Base-by-base conservation (phyloP, 2,329 filamentous ascomycete genomes). In the Fusarium multiceps region DNA sequence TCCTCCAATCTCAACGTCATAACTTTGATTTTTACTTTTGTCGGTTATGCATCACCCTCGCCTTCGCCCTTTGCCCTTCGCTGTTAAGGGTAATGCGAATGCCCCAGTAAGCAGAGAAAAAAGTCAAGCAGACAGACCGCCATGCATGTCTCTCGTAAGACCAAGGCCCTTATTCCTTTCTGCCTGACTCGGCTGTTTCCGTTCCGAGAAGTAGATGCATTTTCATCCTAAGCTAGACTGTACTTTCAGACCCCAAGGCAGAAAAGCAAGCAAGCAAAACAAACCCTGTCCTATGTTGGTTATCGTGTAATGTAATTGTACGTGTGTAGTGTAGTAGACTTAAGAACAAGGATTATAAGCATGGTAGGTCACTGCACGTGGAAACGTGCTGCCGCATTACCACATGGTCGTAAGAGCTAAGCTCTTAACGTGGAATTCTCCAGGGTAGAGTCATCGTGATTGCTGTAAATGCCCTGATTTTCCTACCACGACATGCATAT, bases 1-100 rank as follows among this genome's bases (percentile, higher is more conserved):
- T 34, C 30, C 42, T 41, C 57, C 20, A 56, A 34, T 56, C 67
- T 60, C 43, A 55, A 55, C 67, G 67, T 71, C 67, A 70, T 71
- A 63, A 64, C 63, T 71, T 32, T 63, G 25, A 30, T 60, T 62
- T 25, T 54, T 43, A n/a, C 23, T 51, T 51, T 58, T 69, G 45
- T 43, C 30, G 14, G 18, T 16, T 37, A 16, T 55, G 32, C 42
- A 58, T 23, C 6, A n/a, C 28, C 51, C 57, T 45, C 45, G 62
- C 27, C 50, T 68, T 53, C 53, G 40, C 20, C 23, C 34, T 57
- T 59, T 40, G 25, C 56, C 46, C 18, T 59, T 46, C 34, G 34
- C 41, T 40, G 37, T 30, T 42, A 4, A 34, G 23, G 48, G 21
- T n/a, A 11, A 12, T 37, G 34, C 6, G 34, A 48, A 59, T 43